Conservation (phyloP, 202 grass and related monocot genomes). For the Zoysia matrella region DNA sequence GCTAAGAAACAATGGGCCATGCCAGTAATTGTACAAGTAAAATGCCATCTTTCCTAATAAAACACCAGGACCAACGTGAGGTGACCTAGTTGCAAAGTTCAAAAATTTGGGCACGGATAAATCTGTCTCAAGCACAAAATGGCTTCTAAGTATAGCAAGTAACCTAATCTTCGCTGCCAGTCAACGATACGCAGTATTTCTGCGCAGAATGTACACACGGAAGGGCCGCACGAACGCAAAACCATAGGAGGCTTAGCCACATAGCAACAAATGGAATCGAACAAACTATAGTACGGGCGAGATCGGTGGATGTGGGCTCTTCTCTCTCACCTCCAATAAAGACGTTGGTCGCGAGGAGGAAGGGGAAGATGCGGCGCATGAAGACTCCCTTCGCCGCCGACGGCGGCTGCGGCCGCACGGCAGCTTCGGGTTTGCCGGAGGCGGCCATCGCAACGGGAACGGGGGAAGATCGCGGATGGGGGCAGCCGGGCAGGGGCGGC, state of each 20-base stretch:
- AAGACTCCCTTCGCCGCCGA: constrained; percentile 53
- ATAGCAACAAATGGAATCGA: neutral
- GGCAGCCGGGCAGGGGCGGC: neutral
- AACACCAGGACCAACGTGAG: constrained; percentile 6
- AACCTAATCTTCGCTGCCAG: constrained; percentile 1
- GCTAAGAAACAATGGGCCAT: neutral
- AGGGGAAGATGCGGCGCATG: constrained; percentile 64
- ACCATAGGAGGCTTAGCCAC: neutral
- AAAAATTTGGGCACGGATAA: neutral
- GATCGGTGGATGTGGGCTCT: neutral
- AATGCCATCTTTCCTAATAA: neutral
- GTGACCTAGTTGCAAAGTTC: neutral
- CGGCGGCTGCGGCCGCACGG: constrained; percentile 18
- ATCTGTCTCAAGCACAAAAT: neutral
- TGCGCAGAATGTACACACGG: constrained; percentile 13
- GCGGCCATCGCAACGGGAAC: constrained; percentile 37
- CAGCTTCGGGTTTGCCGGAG: neutral
- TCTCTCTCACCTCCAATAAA: constrained; percentile 64
- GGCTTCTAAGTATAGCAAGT: neutral
- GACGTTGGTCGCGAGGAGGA: constrained; percentile 71
- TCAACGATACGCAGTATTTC: neutral
- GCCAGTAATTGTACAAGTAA: constrained; percentile 11
- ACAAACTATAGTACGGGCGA: neutral
- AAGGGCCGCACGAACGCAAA: constrained; percentile 7
- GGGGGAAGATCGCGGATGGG: neutral